Base-by-base conservation (phyloP, 345 rosid genomes). In the Pelargonium nanum region DNA sequence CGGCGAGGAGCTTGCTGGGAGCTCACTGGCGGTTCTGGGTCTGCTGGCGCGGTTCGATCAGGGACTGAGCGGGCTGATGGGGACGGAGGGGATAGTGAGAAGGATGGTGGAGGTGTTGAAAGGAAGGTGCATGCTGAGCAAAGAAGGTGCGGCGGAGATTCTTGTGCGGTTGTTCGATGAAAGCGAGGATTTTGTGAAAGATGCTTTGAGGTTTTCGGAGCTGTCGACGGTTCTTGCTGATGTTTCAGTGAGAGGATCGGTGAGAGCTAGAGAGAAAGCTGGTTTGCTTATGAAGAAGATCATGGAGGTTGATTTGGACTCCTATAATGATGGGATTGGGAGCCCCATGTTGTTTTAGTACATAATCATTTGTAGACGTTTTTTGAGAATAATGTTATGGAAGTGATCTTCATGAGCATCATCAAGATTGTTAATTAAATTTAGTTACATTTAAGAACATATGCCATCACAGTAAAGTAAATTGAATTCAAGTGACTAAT, bases 101-200 rank as follows among this genome's bases (percentile, higher is more conserved):
- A 70, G 51, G 6, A 80, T 82, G 85, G 75, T 75, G 6, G 75
- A 75, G 2, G 82, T 80, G 24, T 24, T 82, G 22, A 73, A 75
- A 65, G 75, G 84, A 22, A 70, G 79, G 55, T 65, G 82, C 67
- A 82, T 80, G 82, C 13, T 78, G 75, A 74, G 85, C 67, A 82
- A 80, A 59, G 87, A 85, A 67, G 90, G 91, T 0, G 87, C 87
- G 0, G 81, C 85, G 0, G 87, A 85, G 7, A 72, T 85, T 24
- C 75, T 82, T 0, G 24, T 82, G 19, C 74, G 77, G 13, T 34
- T 82, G 23, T 78, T 85, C 0, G 91, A 85, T 17, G 91, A 80
- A 67, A 82, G 82, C 20, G 80, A 82, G 55, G 77, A 64, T 5
- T 77, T 82, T 26, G 22, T 68, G 0, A 72, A 77, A 58, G 84